A percentile compares a stretch with the other conserved stretches of the same genome.
These are phyloP conservation scores for Lepidium campestre DNA, from an alignment of 441 rosid species.

Conservation along the genomic window DNA sequence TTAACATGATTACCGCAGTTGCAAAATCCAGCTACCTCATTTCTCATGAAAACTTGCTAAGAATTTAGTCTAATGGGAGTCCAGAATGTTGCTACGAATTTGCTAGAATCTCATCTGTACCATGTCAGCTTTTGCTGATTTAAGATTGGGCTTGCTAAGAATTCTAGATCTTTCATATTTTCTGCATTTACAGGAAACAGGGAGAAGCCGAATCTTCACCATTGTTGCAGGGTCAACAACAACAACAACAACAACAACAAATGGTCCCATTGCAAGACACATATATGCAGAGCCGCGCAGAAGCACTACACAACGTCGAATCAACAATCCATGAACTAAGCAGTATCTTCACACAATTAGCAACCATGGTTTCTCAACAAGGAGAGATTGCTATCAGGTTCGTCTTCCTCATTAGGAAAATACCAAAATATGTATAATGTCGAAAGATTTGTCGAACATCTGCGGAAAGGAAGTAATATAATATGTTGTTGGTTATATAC, in stretches of 20 bases:
- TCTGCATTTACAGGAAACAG: slow-evolving; percentile 43
- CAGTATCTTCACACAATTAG: slow-evolving; percentile 80
- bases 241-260: slow-evolving; percentile 65
- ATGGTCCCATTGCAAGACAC: slow-evolving; percentile 86
- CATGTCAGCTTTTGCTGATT: not conserved
- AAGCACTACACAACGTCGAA: slow-evolving; percentile 88
- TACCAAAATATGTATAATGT: not conserved
- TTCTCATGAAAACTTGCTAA: not conserved
- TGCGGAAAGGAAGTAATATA: not conserved
- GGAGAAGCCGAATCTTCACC: slow-evolving; percentile 69
- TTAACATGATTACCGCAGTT: not conserved
- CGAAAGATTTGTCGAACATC: not conserved
- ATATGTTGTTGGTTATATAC: slow-evolving; percentile 3
- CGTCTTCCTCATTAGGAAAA: not conserved
- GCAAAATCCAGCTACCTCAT: not conserved
- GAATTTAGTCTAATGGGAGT: not conserved
- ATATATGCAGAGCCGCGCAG: slow-evolving; percentile 94
- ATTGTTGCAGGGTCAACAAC: slow-evolving; percentile 53
- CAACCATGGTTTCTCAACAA: slow-evolving; percentile 92
- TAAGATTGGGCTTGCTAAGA: not conserved
- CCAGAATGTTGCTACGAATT: not conserved
- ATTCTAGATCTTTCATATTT: not conserved
- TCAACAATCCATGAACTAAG: slow-evolving; percentile 92
- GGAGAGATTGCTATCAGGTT: slow-evolving; percentile 96
- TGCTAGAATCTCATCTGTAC: not conserved